Evolutionary conservation across 805 yeast genomes (phyloP).

Genomic region (Jamesozyma lodderae): DNA sequence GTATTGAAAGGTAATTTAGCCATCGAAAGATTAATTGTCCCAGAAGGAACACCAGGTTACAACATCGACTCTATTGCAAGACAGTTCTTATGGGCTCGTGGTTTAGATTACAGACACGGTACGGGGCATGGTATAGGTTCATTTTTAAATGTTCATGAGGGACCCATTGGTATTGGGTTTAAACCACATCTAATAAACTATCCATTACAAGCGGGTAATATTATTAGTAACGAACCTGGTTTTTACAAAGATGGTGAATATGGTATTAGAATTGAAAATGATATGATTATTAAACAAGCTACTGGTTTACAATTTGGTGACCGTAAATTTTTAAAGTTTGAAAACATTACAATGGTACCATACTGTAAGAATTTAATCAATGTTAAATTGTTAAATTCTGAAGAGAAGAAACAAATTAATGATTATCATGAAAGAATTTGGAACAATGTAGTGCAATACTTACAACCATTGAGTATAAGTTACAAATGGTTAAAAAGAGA

Average conservation of each 20-base stretch:
- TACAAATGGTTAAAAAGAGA: conserved; percentile 65
- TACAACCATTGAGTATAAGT: conserved; percentile 53
- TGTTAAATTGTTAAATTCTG: conserved; percentile 40
- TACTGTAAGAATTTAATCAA: conserved; percentile 73
- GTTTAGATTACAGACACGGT: conserved; percentile 86
- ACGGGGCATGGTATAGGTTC: conserved; percentile 98
- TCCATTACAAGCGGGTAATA: conserved; percentile 57
- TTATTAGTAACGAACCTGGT: conserved; percentile 91
- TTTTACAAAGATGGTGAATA: conserved; percentile 81
- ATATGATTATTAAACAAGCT: conserved; percentile 46
- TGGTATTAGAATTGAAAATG: conserved; percentile 87
- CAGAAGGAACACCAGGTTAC: conserved; percentile 64
- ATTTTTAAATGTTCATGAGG: conserved; percentile 86
- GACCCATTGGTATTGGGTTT: conserved; percentile 75
- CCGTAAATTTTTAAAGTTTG: conserved; percentile 56
- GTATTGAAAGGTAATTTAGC: conserved; percentile 91
- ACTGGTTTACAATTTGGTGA: conserved; percentile 43
- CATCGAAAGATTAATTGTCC: conserved; percentile 71
- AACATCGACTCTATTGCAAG: conserved; percentile 77
- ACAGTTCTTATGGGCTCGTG: conserved; percentile 70
- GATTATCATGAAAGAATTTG: conserved; percentile 52
- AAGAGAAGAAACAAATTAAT: conserved; percentile 65
- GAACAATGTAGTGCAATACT: conserved; percentile 39
- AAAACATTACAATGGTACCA: conserved; percentile 79
- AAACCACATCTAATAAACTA: conserved; percentile 40